phyloP scores from a whole-genome alignment of 129 eudicot species.

The Flaveria ramosissima region DNA sequence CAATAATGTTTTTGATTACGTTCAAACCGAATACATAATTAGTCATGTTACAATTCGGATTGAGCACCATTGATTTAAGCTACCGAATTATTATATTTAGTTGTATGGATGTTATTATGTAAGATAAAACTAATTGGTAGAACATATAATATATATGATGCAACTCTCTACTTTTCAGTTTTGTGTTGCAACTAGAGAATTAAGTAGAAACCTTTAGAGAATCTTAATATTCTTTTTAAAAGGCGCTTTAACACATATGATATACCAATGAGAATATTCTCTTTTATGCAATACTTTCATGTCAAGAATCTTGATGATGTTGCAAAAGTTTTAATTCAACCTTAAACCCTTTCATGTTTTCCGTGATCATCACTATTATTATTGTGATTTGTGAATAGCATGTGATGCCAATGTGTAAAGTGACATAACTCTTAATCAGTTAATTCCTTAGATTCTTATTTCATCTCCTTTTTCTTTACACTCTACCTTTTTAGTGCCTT shows the following conservation, averaged over 20 bases:
- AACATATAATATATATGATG: too few relatives aligned
- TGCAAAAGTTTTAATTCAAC: not conserved
- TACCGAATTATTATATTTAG: too few relatives aligned
- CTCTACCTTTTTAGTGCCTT: not conserved
- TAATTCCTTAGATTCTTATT: too few relatives aligned
- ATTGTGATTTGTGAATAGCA: not conserved
- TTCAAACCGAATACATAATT: too few relatives aligned
- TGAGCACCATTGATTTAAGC: too few relatives aligned
- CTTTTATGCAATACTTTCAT: not conserved
- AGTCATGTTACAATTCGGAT: too few relatives aligned
- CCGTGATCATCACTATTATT: not conserved
- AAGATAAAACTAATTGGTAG: too few relatives aligned
- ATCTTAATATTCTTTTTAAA: not conserved
- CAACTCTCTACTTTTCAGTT: too few relatives aligned
- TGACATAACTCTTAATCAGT: not conserved
- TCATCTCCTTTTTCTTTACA: not conserved
- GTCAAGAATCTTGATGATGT: not conserved
- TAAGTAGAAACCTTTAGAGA: not conserved
- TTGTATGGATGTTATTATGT: too few relatives aligned
- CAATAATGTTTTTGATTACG: too few relatives aligned
- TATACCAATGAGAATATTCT: not conserved
- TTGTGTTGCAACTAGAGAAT: not conserved
- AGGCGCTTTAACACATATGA: not conserved
- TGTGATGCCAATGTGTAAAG: not conserved
- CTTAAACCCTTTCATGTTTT: not conserved